A percentile compares a stretch with the other conserved stretches of the same genome.
Evolutionary conservation across 257 asterid genomes (phyloP).

Genomic region (Asclepias syriaca): DNA sequence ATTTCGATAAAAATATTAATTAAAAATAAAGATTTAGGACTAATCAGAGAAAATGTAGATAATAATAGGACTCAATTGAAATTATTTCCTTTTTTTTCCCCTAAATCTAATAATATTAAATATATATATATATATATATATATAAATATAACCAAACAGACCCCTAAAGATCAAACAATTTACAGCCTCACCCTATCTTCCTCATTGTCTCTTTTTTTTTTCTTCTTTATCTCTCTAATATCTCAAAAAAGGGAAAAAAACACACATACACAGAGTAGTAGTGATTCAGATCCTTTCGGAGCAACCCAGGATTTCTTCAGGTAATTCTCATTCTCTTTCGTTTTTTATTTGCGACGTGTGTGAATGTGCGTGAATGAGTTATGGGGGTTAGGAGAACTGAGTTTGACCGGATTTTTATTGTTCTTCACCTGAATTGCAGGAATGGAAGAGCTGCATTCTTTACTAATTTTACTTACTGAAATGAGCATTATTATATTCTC

Average conservation of each 20-base stretch:
- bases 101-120: no score
- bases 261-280: not conserved
- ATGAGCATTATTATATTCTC: not conserved
- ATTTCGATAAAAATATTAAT: no score
- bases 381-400: not conserved
- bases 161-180: constrained; percentile 13
- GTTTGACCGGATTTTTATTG: not conserved
- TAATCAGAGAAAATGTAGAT: no score
- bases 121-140: no score
- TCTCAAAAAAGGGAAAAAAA: not conserved
- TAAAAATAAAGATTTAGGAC: no score
- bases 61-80: no score
- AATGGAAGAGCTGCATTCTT: not conserved
- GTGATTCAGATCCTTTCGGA: constrained; percentile 12
- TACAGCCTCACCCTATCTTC: constrained; percentile 12
- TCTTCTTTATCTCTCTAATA: not conserved
- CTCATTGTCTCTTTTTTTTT: not conserved
- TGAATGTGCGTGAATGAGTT: not conserved
- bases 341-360: not conserved
- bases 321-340: constrained; percentile 14
- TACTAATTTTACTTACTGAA: not conserved
- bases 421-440: not conserved
- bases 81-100: no score
- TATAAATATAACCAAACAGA: no score
- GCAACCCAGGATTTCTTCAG: not conserved